phyloP scores from a whole-genome alignment of 768 basidiomycete genomes.

The Pleurotus eryngii region DNA sequence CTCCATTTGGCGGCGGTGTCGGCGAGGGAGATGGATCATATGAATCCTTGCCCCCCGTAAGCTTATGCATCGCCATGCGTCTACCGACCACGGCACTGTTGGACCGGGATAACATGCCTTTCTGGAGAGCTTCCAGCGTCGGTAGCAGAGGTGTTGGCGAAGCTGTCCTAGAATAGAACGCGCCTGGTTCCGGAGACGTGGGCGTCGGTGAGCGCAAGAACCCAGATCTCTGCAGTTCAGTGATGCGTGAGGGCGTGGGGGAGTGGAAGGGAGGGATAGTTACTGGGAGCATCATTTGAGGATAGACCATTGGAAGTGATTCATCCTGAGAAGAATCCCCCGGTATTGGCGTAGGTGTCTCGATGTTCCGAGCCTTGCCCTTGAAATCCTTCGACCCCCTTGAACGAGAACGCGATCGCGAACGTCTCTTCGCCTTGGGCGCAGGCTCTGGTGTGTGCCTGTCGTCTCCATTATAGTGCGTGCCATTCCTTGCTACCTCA shows the following conservation, averaged over 20 bases:
- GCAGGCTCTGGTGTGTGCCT: constrained; percentile 44
- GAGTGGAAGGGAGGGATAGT: constrained; percentile 39
- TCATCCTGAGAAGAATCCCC: constrained; percentile 73
- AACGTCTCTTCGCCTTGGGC: constrained; percentile 58
- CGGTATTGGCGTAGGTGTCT: constrained; percentile 40
- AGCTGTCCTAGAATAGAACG: constrained; percentile 63
- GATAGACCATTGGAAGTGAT: constrained; percentile 28
- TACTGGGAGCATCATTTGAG: constrained; percentile 30
- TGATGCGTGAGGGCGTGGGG: constrained; percentile 53
- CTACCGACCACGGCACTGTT: constrained; percentile 82
- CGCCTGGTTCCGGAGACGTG: constrained; percentile 48
- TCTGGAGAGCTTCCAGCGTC: constrained; percentile 74
- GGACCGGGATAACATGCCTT: constrained; percentile 73
- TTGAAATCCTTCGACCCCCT: constrained; percentile 76
- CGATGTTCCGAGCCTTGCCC: constrained; percentile 47
- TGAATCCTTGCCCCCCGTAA: constrained; percentile 72
- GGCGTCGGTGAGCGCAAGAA: constrained; percentile 52
- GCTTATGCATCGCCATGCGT: constrained; percentile 77
- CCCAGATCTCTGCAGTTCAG: constrained; percentile 46
- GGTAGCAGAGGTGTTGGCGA: constrained; percentile 69
- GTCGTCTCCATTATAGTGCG: constrained; percentile 11
- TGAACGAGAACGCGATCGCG: constrained; percentile 76
- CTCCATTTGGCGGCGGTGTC: constrained; percentile 39
- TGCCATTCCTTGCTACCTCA: constrained; percentile 17
- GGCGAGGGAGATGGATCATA: constrained; percentile 63